Evolutionary conservation across 768 basidiomycete genomes (phyloP).

Genomic region (Pholiota microspora): DNA sequence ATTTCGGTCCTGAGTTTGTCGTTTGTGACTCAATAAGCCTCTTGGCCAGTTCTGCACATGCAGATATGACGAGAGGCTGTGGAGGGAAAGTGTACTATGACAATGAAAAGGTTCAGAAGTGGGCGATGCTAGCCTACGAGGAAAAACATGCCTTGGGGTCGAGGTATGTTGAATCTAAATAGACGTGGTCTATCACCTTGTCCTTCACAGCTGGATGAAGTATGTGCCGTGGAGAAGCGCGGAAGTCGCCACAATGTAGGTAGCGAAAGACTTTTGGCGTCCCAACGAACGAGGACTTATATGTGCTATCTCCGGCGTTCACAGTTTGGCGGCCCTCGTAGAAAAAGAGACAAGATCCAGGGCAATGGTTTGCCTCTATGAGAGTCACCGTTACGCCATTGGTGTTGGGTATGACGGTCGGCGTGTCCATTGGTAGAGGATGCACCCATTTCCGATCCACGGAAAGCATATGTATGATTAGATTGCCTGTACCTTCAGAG

Average conservation of each 20-base stretch:
- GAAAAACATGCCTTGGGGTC: conserved; percentile 63
- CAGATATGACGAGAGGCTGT: conserved; percentile 90
- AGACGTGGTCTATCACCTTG: conserved; percentile 82
- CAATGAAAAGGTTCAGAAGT: background rate
- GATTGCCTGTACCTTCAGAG: conserved; percentile 87
- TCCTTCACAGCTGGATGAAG: conserved; percentile 81
- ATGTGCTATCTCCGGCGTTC: conserved; percentile 81
- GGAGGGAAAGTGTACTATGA: conserved; percentile 89
- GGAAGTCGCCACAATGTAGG: conserved; percentile 93
- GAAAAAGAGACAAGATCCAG: conserved; percentile 91
- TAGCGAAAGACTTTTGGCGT: conserved; percentile 75
- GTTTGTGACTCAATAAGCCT: conserved; percentile 47
- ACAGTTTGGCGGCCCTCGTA: conserved; percentile 92
- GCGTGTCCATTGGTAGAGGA: conserved; percentile 77
- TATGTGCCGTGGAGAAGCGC: conserved; percentile 86
- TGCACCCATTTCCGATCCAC: conserved; percentile 90
- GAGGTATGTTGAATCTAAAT: conserved; percentile 95
- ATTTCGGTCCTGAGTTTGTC: conserved; percentile 25
- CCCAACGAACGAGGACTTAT: conserved; percentile 70
- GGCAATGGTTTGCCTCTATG: conserved; percentile 99
- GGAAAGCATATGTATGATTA: conserved; percentile 88
- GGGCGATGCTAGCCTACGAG: background rate
- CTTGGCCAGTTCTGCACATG: conserved; percentile 82
- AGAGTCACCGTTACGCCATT: conserved; percentile 87
- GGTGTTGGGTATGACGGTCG: conserved; percentile 75